phyloP scores from a whole-genome alignment of 1,284 basidiomycete species.

The Pseudozyma flocculosa region DNA sequence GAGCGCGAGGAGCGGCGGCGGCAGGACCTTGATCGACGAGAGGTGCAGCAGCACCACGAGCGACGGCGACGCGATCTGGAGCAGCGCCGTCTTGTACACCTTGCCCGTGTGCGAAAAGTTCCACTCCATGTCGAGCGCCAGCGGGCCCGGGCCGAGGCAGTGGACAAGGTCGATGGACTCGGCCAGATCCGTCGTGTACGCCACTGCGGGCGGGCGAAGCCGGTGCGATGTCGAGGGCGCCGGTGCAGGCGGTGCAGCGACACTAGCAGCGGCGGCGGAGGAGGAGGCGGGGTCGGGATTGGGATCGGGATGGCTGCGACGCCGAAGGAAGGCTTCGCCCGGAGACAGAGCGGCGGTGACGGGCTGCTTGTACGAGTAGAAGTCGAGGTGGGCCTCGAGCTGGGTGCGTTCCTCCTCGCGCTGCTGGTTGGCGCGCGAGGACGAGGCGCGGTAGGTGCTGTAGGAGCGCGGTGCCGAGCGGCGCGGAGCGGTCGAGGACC shows the following conservation, averaged over 20 bases:
- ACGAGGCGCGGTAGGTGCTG: not conserved
- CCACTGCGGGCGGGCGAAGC: slow-evolving; percentile 9
- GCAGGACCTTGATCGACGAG: slow-evolving; percentile 18
- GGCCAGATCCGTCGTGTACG: slow-evolving; percentile 20
- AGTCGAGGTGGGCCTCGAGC: slow-evolving; percentile 14
- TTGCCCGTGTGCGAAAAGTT: slow-evolving; percentile 14
- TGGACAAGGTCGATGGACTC: slow-evolving; percentile 23
- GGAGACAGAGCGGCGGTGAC: slow-evolving; percentile 7
- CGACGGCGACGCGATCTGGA: slow-evolving; percentile 31
- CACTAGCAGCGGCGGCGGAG: slow-evolving; percentile 7
- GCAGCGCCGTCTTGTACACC: slow-evolving; percentile 19
- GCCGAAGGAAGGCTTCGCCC: slow-evolving; percentile 6
- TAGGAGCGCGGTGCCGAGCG: not conserved
- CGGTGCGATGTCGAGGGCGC: too few species aligned
- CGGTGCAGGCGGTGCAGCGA: not conserved
- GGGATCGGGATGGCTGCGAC: too few species aligned
- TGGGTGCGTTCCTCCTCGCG: slow-evolving; percentile 8
- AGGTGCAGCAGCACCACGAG: slow-evolving; percentile 39
- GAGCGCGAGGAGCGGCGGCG: slow-evolving; percentile 17
- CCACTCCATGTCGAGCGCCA: slow-evolving; percentile 51
- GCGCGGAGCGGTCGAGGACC: slow-evolving; percentile 16
- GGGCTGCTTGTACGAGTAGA: slow-evolving; percentile 13
- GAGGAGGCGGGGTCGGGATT: too few species aligned
- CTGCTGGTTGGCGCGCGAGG: slow-evolving; percentile 3
- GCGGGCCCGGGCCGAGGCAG: slow-evolving; percentile 14